These are phyloP conservation scores for Aureobasidium zeae DNA, from an alignment of 2,329 filamentous ascomycete genomes.

Conservation along the genomic window DNA sequence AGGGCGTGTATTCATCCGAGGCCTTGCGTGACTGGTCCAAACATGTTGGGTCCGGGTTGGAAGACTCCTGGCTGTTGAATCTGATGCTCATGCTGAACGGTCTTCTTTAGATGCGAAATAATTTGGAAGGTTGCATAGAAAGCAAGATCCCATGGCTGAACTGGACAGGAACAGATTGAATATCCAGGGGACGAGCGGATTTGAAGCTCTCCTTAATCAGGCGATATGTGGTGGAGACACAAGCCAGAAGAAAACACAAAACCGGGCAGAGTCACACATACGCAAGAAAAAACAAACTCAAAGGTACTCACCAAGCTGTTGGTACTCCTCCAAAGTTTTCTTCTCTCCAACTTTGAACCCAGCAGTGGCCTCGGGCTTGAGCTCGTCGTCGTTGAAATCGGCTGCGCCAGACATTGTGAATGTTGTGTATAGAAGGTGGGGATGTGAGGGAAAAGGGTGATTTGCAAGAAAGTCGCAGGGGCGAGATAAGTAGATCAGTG, in stretches of 20 bases:
- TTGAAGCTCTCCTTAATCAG: not conserved
- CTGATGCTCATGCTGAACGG: not conserved
- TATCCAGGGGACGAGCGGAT: conserved; percentile 1
- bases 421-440: not conserved
- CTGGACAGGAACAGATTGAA: not conserved
- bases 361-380: conserved; percentile 77
- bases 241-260: not conserved
- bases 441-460: conserved; percentile 1
- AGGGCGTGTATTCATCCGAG: not conserved
- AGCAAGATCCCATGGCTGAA: not conserved
- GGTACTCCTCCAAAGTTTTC: conserved; percentile 92
- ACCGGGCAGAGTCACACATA: not conserved
- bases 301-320: conserved; percentile 56
- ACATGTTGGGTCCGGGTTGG: no score
- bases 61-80: not conserved
- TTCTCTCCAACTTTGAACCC: conserved; percentile 99
- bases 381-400: conserved; percentile 57
- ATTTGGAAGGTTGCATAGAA: no score
- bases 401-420: conserved; percentile 25
- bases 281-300: conserved; percentile 5
- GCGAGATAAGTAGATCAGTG: conserved; percentile 2
- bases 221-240: no score
- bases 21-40: no score
- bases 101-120: no score
- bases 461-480: not conserved